A percentile compares a stretch with the other conserved stretches of the same genome.
phyloP scores from a whole-genome alignment of 2,329 filamentous ascomycete species.

The Diaporthe sp. region DNA sequence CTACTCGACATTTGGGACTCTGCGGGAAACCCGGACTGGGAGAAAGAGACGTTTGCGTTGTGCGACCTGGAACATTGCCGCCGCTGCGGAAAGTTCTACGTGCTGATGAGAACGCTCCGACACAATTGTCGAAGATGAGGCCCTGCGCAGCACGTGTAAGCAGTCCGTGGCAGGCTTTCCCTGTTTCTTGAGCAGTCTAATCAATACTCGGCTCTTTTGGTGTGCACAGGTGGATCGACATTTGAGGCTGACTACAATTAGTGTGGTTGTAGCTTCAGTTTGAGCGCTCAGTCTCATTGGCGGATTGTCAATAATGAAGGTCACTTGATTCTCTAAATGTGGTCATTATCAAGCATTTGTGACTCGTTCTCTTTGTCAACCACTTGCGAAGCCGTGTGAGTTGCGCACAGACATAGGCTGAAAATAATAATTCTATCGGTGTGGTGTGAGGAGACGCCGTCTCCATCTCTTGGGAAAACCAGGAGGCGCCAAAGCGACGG shows the following conservation, averaged over 20 bases:
- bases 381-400: neutral
- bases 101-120: neutral
- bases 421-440: neutral
- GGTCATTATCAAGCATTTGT: neutral
- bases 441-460: neutral
- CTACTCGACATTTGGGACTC: conserved; percentile 22
- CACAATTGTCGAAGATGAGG: neutral
- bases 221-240: neutral
- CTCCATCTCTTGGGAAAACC: neutral
- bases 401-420: neutral
- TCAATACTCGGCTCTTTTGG: too few relatives aligned
- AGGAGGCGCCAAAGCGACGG: too few relatives aligned
- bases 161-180: neutral
- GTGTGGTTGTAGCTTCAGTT: neutral
- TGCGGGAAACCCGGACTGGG: conserved; percentile 10
- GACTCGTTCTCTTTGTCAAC: neutral
- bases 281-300: too few relatives aligned
- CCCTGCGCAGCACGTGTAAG: too few relatives aligned
- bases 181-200: neutral
- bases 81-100: conserved; percentile 2
- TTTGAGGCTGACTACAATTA: neutral
- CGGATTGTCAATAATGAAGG: too few relatives aligned
- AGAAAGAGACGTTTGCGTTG: conserved; percentile 21
- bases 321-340: neutral
- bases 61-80: conserved; percentile 14